phyloP scores from a whole-genome alignment of 2,329 filamentous ascomycete species.

The Aspergillus clavatus region DNA sequence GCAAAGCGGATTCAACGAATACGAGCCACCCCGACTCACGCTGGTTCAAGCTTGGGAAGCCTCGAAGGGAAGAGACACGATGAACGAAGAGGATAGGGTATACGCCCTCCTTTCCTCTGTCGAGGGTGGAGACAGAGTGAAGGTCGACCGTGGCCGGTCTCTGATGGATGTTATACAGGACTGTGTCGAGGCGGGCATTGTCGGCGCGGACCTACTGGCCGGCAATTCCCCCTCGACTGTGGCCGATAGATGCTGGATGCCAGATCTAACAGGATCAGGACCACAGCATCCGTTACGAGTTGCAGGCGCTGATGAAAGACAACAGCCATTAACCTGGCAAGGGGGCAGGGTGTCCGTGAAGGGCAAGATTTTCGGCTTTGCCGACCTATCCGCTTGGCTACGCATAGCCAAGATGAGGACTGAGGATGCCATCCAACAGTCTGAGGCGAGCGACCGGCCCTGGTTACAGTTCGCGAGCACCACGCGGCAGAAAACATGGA shows the following conservation, averaged over 20 bases:
- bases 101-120: neutral
- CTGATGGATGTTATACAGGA: neutral
- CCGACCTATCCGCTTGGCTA: neutral
- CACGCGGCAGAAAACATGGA: neutral
- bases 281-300: neutral
- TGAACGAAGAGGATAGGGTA: neutral
- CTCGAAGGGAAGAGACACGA: neutral
- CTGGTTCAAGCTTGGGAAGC: neutral
- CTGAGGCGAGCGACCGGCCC: neutral
- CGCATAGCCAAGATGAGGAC: neutral
- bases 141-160: neutral
- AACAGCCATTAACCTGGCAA: neutral
- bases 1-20: neutral
- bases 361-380: neutral
- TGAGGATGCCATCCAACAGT: neutral
- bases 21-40: neutral
- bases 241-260: neutral
- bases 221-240: neutral
- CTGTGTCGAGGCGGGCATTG: neutral
- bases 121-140: neutral
- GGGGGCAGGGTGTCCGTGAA: neutral
- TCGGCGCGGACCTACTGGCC: neutral
- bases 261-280: neutral
- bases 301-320: neutral
- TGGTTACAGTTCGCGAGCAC: neutral